A percentile compares a stretch with the other conserved stretches of the same genome.
Evolutionary conservation across 306 rosid genomes (phyloP).

Genomic region (Hippophae gyantsensis): DNA sequence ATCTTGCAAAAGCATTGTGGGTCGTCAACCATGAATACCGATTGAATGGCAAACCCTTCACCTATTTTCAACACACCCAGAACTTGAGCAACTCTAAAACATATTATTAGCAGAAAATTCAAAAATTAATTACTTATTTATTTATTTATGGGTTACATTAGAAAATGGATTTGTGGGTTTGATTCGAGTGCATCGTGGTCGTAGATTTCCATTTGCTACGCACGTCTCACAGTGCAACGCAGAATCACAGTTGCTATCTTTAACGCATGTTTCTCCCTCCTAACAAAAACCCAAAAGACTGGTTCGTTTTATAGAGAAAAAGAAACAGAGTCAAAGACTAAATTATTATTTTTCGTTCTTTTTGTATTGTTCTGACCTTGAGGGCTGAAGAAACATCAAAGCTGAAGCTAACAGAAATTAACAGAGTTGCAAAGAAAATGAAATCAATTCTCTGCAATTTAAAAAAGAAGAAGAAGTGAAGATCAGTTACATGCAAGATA

Average conservation of each 20-base stretch:
- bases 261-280: conserved; percentile 55
- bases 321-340: background rate
- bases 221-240: conserved; percentile 89
- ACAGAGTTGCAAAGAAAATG: conserved; percentile 22
- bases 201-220: conserved; percentile 45
- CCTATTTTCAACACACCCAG: conserved; percentile 27
- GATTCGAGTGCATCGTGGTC: conserved; percentile 74
- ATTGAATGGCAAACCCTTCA: conserved; percentile 66
- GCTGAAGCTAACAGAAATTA: conserved; percentile 21
- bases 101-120: background rate
- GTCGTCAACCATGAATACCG: conserved; percentile 84
- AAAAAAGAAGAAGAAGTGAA: background rate
- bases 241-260: conserved; percentile 41
- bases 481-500: background rate
- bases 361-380: conserved; percentile 28
- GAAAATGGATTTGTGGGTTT: conserved; percentile 63
- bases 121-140: background rate
- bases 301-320: background rate
- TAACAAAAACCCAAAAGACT: conserved; percentile 18
- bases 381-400: conserved; percentile 44
- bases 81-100: background rate
- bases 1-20: conserved; percentile 65
- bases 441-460: conserved; percentile 28
- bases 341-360: background rate
- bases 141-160: conserved; percentile 22